Conservation (phyloP, 257 asterid genomes). For the Solanum virginianum region DNA sequence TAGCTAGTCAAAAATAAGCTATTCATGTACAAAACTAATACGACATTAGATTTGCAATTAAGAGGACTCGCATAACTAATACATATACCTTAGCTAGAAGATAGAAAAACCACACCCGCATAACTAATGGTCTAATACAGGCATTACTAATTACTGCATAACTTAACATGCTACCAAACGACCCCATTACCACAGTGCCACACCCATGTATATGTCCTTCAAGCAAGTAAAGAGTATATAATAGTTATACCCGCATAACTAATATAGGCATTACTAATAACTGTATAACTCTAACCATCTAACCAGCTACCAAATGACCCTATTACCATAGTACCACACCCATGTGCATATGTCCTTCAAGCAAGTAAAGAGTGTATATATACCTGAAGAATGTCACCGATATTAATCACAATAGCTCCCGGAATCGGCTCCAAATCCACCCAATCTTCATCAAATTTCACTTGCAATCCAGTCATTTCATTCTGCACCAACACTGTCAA, state of each 20-base stretch:
- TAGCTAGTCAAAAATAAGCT: background rate
- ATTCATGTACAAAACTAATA: background rate
- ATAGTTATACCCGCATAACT: too few relatives aligned
- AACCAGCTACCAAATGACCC: background rate
- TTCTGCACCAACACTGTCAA: conserved; percentile 32
- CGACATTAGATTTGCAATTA: too few relatives aligned
- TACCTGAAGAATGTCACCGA: conserved; percentile 43
- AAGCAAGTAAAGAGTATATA: background rate
- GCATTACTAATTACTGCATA: background rate
- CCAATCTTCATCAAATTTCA: conserved; percentile 29
- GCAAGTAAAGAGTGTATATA: background rate
- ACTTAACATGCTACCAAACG: background rate
- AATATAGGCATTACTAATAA: background rate
- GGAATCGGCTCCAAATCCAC: conserved; percentile 25
- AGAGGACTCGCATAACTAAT: background rate
- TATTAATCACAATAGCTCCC: conserved; percentile 27
- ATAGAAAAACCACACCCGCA: background rate
- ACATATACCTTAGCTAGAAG: too few relatives aligned
- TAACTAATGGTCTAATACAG: background rate
- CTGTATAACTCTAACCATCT: background rate
- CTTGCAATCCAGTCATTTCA: conserved; percentile 33
- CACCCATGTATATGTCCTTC: too few relatives aligned
- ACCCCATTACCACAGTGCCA: background rate
- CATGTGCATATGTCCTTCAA: too few relatives aligned
- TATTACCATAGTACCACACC: background rate